Evolutionary conservation across 1,139 yeast genomes (phyloP).

Genomic region (Tardiomyces digboiensis): DNA sequence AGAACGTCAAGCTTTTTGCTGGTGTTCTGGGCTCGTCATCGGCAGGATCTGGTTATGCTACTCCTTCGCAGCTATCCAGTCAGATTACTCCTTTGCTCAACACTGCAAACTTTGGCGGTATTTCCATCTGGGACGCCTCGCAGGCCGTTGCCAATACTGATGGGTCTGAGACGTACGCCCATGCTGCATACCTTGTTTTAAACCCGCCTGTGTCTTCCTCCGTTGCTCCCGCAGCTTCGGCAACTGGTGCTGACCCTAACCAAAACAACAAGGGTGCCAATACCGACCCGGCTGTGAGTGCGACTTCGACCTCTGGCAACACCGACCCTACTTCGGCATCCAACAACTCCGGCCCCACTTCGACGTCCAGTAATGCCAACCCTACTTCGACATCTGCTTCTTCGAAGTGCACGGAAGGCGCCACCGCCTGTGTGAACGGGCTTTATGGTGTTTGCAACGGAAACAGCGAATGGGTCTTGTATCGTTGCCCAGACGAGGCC

Average conservation of each 20-base stretch:
- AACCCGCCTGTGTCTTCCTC: constrained; percentile 5
- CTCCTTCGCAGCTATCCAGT: constrained; percentile 11
- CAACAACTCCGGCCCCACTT: constrained; percentile 1
- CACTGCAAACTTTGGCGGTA: constrained; percentile 57
- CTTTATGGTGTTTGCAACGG: background rate
- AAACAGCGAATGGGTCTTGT: background rate
- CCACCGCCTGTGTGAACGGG: background rate
- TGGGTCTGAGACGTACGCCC: constrained; percentile 27
- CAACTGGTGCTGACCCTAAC: background rate
- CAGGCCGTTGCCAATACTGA: constrained; percentile 45
- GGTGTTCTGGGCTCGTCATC: constrained; percentile 63
- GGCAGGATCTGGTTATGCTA: constrained; percentile 52
- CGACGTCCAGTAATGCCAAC: constrained; percentile 3
- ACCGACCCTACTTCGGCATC: constrained; percentile 1
- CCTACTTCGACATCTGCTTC: constrained; percentile 2
- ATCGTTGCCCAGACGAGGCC: background rate
- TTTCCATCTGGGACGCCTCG: constrained; percentile 89
- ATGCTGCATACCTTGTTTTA: constrained; percentile 21
- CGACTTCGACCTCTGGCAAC: background rate
- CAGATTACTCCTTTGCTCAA: constrained; percentile 12
- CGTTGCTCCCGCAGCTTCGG: constrained; percentile 1
- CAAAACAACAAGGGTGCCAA: background rate
- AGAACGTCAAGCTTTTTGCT: constrained; percentile 46
- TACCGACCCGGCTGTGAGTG: background rate
- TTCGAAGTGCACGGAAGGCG: background rate